A percentile compares a stretch with the other conserved stretches of the same genome.
phyloP scores from a whole-genome alignment of 306 rosid genomes.

The Adenanthera pavonina region DNA sequence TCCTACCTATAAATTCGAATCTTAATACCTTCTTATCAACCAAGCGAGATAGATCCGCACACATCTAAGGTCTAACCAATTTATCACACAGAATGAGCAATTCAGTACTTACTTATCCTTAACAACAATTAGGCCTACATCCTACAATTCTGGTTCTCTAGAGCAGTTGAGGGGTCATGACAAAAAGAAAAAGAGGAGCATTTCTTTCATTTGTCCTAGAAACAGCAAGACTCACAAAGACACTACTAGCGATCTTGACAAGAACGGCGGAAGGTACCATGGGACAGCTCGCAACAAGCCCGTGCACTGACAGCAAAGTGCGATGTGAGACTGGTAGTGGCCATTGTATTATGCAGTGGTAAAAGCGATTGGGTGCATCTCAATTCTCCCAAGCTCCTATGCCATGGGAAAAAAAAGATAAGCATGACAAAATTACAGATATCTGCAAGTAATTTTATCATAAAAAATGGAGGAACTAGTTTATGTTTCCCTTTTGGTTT shows the following conservation, averaged over 20 bases:
- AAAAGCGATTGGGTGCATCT: slow-evolving; percentile 64
- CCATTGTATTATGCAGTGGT: slow-evolving; percentile 46
- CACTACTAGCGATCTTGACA: slow-evolving; percentile 86
- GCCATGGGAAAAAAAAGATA: background rate
- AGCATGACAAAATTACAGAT: background rate
- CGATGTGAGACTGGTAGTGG: slow-evolving; percentile 56
- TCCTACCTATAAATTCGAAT: slow-evolving; percentile 73
- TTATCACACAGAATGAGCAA: slow-evolving; percentile 37
- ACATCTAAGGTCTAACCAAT: slow-evolving; percentile 39
- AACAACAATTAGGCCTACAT: slow-evolving; percentile 14
- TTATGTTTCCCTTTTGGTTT: background rate
- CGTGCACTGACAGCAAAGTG: slow-evolving; percentile 52
- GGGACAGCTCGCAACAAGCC: slow-evolving; percentile 70
- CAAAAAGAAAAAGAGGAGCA: background rate
- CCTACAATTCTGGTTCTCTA: slow-evolving; percentile 20
- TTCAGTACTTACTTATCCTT: slow-evolving; percentile 15
- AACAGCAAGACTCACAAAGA: slow-evolving; percentile 79
- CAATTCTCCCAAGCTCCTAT: slow-evolving; percentile 68
- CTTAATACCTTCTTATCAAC: slow-evolving; percentile 54
- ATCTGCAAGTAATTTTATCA: background rate
- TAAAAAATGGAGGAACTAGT: background rate
- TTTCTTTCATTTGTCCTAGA: slow-evolving; percentile 47
- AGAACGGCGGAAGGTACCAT: slow-evolving; percentile 80
- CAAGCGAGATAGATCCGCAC: background rate
- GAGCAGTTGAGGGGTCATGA: slow-evolving; percentile 2